A percentile compares a stretch with the other conserved stretches of the same genome.
Conservation (phyloP, 345 rosid species). For the Mercurialis annua region DNA sequence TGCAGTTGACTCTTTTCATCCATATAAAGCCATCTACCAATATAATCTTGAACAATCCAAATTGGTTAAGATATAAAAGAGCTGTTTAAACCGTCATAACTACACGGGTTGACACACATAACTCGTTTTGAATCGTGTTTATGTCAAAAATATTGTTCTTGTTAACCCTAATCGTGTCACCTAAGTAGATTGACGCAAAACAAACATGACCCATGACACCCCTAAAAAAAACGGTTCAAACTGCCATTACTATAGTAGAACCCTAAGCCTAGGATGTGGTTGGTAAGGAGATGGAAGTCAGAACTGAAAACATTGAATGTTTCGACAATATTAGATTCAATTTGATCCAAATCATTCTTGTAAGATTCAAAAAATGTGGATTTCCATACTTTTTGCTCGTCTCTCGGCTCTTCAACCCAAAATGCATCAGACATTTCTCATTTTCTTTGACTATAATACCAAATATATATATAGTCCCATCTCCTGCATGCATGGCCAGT, state of each 20-base stretch:
- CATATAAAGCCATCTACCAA: too few species aligned
- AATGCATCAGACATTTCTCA: background rate
- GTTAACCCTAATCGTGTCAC: too few species aligned
- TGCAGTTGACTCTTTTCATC: too few species aligned
- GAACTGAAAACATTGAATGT: slow-evolving; percentile 8
- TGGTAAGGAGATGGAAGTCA: slow-evolving; percentile 15
- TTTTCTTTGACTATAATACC: slow-evolving; percentile 20
- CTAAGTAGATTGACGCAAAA: too few species aligned
- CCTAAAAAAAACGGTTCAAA: background rate
- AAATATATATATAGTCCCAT: slow-evolving; percentile 26
- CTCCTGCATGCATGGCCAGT: slow-evolving; percentile 28
- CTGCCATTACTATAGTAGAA: slow-evolving; percentile 3
- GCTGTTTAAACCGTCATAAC: too few species aligned
- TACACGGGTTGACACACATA: too few species aligned
- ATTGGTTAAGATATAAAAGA: too few species aligned
- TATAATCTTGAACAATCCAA: too few species aligned
- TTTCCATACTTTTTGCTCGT: slow-evolving; percentile 29
- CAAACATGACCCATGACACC: too few species aligned
- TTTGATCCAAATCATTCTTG: slow-evolving; percentile 14
- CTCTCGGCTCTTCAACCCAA: slow-evolving; percentile 24
- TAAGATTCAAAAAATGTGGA: slow-evolving; percentile 21
- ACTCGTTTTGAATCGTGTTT: too few species aligned
- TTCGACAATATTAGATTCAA: background rate
- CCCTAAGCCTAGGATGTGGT: slow-evolving; percentile 4
- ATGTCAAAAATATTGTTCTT: too few species aligned